These are phyloP conservation scores for Ambrosiella beaveri DNA, from an alignment of 2,329 filamentous ascomycete species.

Conservation along the genomic window DNA sequence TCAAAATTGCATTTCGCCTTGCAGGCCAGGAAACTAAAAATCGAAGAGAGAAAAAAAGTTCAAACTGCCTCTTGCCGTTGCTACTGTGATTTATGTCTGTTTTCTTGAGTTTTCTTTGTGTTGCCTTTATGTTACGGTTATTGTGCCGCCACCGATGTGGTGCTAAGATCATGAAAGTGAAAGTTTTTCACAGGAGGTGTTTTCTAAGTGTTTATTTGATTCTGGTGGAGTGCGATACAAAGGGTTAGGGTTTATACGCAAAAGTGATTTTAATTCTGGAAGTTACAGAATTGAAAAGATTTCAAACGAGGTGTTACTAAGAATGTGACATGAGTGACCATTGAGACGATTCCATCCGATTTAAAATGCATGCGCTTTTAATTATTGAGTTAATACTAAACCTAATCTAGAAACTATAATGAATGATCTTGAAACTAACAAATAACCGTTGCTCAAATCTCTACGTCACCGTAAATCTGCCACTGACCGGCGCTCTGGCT, in stretches of 20 bases:
- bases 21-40: slow-evolving; percentile 12
- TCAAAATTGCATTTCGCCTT: not conserved
- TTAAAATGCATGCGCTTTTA: too few species aligned
- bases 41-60: slow-evolving; percentile 13
- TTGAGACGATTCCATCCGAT: too few species aligned
- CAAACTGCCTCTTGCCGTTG: slow-evolving; percentile 6
- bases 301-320: too few species aligned
- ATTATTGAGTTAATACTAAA: not conserved
- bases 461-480: slow-evolving; percentile 74
- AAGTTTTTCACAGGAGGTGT: too few species aligned
- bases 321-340: not conserved
- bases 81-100: not conserved
- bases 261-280: not conserved
- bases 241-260: not conserved
- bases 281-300: not conserved
- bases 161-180: too few species aligned
- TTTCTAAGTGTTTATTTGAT: too few species aligned
- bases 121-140: not conserved
- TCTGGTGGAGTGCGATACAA: not conserved
- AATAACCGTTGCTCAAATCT: not conserved
- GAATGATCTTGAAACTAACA: not conserved
- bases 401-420: not conserved
- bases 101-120: not conserved
- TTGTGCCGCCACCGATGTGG: not conserved
- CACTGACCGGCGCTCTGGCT: slow-evolving; percentile 57